Base-by-base conservation (phyloP, 371 early-diverging fungal genomes). In the Encephalitozoon romaleae region DNA sequence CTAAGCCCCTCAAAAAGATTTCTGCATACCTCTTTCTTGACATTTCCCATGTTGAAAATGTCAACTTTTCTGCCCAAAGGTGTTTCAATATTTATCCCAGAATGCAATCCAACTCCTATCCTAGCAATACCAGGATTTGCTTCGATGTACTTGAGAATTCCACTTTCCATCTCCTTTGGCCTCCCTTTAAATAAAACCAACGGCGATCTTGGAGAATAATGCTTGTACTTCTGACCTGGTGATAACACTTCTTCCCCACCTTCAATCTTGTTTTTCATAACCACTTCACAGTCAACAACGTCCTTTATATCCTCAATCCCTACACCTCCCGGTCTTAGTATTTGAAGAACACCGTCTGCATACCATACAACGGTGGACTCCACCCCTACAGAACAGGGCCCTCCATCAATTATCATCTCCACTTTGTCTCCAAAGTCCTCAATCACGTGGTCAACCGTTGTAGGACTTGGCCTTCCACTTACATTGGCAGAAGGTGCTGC, bases 401-500 rank as follows among this genome's bases (percentile, higher is more conserved):
- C 97, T 43, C 91, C 94, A 81, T 98, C 97, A 21, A 98, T 75
- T 45, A 96, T 89, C 45, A 92, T 82, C 42, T 91, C 89, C 28
- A 97, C 89, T 23, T 89, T 87, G 1, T 90, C 90, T 41, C 86
- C 79, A 5, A 99, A 87, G 83, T 98, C 98, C 25, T 90, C 87
- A 42, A 86, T 85, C 0, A 95, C 97, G 86, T 99, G 98, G 1
- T 83, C 78, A 0, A 95, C 94, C 1, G 88, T 82, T 0, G 98
- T 96, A 2, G 99, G 96, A 8, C 93, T 92, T 8, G 97, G 96
- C 47, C 91, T 89, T 9, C 96, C 95, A 42, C 93, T 92, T 12
- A 91, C 89, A 84, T 99, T 99, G 34, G 99, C 99, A n/a, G 95
- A 94, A 5, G 98, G 99, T 4, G 96, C 97, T 21, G 96, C 97